Percentiles rank a stretch among this genome's conserved stretches.
Evolutionary conservation across 192 early-diverging fungal genomes (phyloP).

Genomic region (Funneliformis geosporum): DNA sequence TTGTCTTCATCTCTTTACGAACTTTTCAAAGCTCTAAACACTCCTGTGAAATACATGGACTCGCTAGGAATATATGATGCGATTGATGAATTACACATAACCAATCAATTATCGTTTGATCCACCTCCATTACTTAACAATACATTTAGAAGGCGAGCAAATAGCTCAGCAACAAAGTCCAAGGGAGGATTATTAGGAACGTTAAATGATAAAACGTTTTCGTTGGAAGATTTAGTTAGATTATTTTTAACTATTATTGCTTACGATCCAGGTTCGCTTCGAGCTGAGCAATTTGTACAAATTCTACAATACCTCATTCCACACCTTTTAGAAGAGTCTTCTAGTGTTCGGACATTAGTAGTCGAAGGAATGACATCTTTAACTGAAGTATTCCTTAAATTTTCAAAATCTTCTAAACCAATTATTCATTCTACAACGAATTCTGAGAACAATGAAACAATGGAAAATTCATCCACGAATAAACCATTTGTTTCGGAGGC

Average conservation of each 20-base stretch:
- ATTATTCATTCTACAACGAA: slow-evolving; percentile 4
- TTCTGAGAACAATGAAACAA: neutral
- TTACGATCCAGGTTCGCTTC: slow-evolving; percentile 53
- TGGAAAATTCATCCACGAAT: neutral
- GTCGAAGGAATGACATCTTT: slow-evolving; percentile 50
- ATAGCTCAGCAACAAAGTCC: neutral
- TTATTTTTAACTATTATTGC: slow-evolving; percentile 62
- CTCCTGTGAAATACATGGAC: slow-evolving; percentile 29
- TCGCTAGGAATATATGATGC: slow-evolving; percentile 36
- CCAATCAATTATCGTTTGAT: neutral
- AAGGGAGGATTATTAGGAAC: slow-evolving; percentile 17
- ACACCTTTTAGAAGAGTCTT: slow-evolving; percentile 37
- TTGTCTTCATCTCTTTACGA: slow-evolving; percentile 47
- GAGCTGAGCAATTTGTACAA: slow-evolving; percentile 60
- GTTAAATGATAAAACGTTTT: slow-evolving; percentile 42
- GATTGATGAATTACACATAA: neutral
- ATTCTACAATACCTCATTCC: slow-evolving; percentile 45
- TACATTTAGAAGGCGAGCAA: slow-evolving; percentile 34
- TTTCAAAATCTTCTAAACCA: slow-evolving; percentile 50
- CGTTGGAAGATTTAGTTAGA: slow-evolving; percentile 53
- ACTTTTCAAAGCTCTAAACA: slow-evolving; percentile 51
- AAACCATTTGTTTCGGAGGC: neutral
- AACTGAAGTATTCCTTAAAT: slow-evolving; percentile 52
- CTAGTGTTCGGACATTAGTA: slow-evolving; percentile 28
- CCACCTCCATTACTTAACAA: slow-evolving; percentile 15